Percentiles rank a stretch among this genome's conserved stretches.
phyloP scores from a whole-genome alignment of 2,329 filamentous ascomycete genomes.

The Monosporascus sp. region DNA sequence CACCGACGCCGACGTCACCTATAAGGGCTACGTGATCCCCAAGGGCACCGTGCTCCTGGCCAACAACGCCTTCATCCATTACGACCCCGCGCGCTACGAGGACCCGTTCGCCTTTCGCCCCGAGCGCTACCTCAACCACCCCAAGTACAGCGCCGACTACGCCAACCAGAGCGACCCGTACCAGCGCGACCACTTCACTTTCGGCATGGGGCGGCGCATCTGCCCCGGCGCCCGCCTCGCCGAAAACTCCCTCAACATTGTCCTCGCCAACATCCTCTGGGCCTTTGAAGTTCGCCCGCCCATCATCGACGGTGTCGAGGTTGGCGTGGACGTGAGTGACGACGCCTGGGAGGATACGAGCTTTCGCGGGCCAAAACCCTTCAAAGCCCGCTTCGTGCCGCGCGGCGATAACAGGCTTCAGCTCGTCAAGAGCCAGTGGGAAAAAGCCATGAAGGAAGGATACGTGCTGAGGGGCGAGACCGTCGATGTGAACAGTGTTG shows the following conservation, averaged over 20 bases:
- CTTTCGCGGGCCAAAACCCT: constrained; percentile 10
- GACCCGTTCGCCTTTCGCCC: constrained; percentile 12
- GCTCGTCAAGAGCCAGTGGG: constrained; percentile 8
- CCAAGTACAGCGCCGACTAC: constrained; percentile 14
- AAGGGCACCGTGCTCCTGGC: constrained; percentile 35
- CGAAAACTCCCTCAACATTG: constrained; percentile 34
- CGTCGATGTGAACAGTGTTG: constrained; percentile 9
- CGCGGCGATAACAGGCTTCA: constrained; percentile 1
- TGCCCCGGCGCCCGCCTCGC: constrained; percentile 43
- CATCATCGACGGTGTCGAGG: constrained; percentile 5
- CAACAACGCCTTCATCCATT: constrained; percentile 23
- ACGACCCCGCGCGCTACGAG: constrained; percentile 14
- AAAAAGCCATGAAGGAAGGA: constrained; percentile 10
- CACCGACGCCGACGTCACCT: constrained; percentile 37
- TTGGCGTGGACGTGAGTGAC: constrained; percentile 1
- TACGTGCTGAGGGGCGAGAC: constrained; percentile 8
- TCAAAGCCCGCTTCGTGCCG: constrained; percentile 9
- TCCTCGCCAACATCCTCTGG: constrained; percentile 34
- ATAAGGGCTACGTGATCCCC: constrained; percentile 40
- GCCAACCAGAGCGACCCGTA: constrained; percentile 19
- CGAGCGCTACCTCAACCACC: constrained; percentile 11
- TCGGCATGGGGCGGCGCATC: constrained; percentile 38
- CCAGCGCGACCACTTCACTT: constrained; percentile 36
- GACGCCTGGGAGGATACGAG: constrained; percentile 4
- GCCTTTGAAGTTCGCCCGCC: constrained; percentile 29